Percentiles rank a stretch among this genome's conserved stretches.
phyloP scores from a whole-genome alignment of 352 stramenopile species.

The Globisporangium nodosum region DNA sequence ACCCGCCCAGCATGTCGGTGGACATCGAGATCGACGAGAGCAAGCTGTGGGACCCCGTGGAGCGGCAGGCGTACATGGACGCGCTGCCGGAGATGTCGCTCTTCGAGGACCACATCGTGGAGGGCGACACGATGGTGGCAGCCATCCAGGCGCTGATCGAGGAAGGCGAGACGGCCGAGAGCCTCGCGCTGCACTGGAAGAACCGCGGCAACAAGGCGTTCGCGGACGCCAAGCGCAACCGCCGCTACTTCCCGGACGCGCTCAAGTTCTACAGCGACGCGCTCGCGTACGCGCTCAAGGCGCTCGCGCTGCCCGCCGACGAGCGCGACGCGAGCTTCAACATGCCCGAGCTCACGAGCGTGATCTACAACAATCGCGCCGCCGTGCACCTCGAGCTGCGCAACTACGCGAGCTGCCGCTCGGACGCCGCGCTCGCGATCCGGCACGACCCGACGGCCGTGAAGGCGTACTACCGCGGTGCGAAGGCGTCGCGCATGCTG shows the following conservation, averaged over 20 bases:
- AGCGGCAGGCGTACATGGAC: constrained; percentile 84
- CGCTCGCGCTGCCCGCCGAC: constrained; percentile 50
- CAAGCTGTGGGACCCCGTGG: constrained; percentile 74
- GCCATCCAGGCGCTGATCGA: constrained; percentile 85
- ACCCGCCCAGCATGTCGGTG: constrained; percentile 21
- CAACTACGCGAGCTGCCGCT: constrained; percentile 83
- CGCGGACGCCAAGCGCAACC: constrained; percentile 62
- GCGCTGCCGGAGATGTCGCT: constrained; percentile 82
- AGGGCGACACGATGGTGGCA: constrained; percentile 82
- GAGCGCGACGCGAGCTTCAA: constrained; percentile 58
- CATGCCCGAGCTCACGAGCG: constrained; percentile 63
- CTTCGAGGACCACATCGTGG: constrained; percentile 85
- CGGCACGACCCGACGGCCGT: constrained; percentile 64
- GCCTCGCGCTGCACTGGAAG: constrained; percentile 82
- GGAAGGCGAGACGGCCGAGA: constrained; percentile 83
- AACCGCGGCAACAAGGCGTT: constrained; percentile 88
- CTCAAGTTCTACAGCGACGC: constrained; percentile 79
- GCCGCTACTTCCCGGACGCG: constrained; percentile 67
- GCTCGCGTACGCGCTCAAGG: constrained; percentile 73
- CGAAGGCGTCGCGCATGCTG: constrained; percentile 77
- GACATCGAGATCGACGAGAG: constrained; percentile 86
- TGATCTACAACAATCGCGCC: constrained; percentile 79
- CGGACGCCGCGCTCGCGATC: constrained; percentile 69
- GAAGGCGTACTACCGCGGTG: constrained; percentile 83
- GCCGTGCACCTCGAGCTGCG: constrained; percentile 79